phyloP scores from a whole-genome alignment of 805 yeast genomes.

The Candida mattraensis region DNA sequence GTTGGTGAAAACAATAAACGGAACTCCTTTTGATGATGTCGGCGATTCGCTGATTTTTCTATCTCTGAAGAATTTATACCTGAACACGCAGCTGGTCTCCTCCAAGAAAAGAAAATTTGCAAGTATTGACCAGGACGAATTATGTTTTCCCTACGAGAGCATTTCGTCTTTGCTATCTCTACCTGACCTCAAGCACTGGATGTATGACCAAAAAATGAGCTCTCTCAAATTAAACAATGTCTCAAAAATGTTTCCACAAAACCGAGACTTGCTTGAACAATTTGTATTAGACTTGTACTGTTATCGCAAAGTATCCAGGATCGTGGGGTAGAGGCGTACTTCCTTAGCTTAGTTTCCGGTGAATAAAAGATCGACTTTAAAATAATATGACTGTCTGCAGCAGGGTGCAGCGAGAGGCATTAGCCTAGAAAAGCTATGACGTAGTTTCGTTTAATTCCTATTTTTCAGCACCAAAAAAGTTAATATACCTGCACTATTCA shows the following conservation, averaged over 20 bases:
- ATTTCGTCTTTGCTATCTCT: slow-evolving; percentile 9
- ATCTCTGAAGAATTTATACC: slow-evolving; percentile 10
- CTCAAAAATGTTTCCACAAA: slow-evolving; percentile 10
- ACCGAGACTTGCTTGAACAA: slow-evolving; percentile 12
- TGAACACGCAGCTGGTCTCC: slow-evolving; percentile 11
- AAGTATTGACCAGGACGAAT: slow-evolving; percentile 6
- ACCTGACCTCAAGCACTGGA: slow-evolving; percentile 19
- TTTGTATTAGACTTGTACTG: slow-evolving; percentile 17
- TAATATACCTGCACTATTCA: no score
- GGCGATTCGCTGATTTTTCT: slow-evolving; percentile 14
- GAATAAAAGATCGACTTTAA: no score
- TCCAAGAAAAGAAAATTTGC: slow-evolving; percentile 8
- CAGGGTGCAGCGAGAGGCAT: no score
- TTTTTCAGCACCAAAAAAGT: no score
- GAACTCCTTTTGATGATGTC: slow-evolving; percentile 13
- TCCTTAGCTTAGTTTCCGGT: no score
- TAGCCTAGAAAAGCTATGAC: no score
- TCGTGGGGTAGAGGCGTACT: slow-evolving; percentile 2
- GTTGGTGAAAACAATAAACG: slow-evolving; percentile 8
- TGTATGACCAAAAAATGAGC: slow-evolving; percentile 16
- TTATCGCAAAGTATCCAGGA: slow-evolving; percentile 12
- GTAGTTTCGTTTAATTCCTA: no score
- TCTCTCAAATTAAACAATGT: slow-evolving; percentile 9
- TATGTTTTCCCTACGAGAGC: slow-evolving; percentile 16
- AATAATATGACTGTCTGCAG: no score